Conservation (phyloP, 768 basidiomycete species). For the Tulasnella sp. region DNA sequence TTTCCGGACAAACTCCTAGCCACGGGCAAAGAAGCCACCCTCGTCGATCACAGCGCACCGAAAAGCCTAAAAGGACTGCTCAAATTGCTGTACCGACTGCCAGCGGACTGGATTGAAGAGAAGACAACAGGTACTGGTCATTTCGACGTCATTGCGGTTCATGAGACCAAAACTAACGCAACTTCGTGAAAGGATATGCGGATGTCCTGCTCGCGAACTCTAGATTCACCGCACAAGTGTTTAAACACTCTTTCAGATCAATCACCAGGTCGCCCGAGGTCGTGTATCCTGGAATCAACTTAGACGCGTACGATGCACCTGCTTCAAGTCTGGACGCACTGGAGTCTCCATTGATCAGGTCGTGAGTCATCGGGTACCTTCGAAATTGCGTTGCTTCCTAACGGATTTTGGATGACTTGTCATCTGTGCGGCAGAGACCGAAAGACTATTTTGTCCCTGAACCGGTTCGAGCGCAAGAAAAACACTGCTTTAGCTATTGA, state of each 20-base stretch:
- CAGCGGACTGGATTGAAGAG: slow-evolving; percentile 90
- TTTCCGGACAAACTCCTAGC: slow-evolving; percentile 94
- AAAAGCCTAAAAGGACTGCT: slow-evolving; percentile 43
- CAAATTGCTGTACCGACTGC: slow-evolving; percentile 75
- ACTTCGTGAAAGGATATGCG: slow-evolving; percentile 61
- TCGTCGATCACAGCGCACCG: neutral
- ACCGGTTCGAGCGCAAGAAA: slow-evolving; percentile 96
- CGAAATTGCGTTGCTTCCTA: slow-evolving; percentile 15
- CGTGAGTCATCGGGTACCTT: slow-evolving; percentile 26
- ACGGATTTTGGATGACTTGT: slow-evolving; percentile 13
- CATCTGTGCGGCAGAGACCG: slow-evolving; percentile 43
- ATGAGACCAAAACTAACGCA: neutral
- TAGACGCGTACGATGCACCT: slow-evolving; percentile 59
- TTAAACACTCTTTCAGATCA: slow-evolving; percentile 64
- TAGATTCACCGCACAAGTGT: slow-evolving; percentile 79
- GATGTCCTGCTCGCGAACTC: slow-evolving; percentile 93
- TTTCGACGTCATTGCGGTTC: neutral
- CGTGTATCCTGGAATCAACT: slow-evolving; percentile 95
- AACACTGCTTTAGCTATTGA: slow-evolving; percentile 77
- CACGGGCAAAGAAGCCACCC: slow-evolving; percentile 46
- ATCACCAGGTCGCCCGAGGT: slow-evolving; percentile 59
- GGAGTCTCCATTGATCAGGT: slow-evolving; percentile 45
- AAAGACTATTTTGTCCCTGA: slow-evolving; percentile 81
- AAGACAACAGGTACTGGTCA: slow-evolving; percentile 69
- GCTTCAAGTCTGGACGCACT: slow-evolving; percentile 45